phyloP scores from a whole-genome alignment of 495 filamentous ascomycete species.

The Hypoxylon fragiforme region DNA sequence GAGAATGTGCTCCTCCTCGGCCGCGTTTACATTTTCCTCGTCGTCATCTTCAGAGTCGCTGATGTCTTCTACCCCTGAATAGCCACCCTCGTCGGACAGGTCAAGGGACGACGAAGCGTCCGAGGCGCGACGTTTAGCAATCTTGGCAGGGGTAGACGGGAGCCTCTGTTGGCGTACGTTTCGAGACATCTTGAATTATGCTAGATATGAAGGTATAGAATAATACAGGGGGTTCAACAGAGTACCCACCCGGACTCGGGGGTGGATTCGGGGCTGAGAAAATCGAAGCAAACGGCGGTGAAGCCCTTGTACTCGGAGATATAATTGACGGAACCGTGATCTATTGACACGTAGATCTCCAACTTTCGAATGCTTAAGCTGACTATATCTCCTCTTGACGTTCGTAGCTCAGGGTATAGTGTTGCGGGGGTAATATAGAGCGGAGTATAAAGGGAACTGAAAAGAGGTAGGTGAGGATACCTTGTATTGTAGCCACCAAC shows the following conservation, averaged over 20 bases:
- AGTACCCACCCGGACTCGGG: slow-evolving; percentile 17
- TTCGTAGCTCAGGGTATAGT: slow-evolving; percentile 1
- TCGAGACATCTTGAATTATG: slow-evolving; percentile 49
- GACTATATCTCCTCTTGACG: slow-evolving; percentile 1
- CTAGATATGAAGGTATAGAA: slow-evolving; percentile 7
- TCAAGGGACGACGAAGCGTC: slow-evolving; percentile 50
- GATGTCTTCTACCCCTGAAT: slow-evolving; percentile 75
- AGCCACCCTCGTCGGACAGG: slow-evolving; percentile 67
- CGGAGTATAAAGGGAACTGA: slow-evolving; percentile 1
- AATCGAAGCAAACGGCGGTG: slow-evolving; percentile 47
- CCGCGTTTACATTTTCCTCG: slow-evolving; percentile 69
- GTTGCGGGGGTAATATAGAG: slow-evolving; percentile 9
- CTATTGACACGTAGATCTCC: slow-evolving; percentile 7
- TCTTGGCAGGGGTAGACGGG: slow-evolving; percentile 46
- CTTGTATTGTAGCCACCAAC: slow-evolving; percentile 37
- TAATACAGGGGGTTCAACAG: slow-evolving; percentile 23
- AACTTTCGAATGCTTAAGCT: not conserved
- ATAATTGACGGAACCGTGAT: slow-evolving; percentile 1
- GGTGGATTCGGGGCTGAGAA: slow-evolving; percentile 17
- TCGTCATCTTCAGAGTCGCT: slow-evolving; percentile 74
- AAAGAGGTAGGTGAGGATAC: slow-evolving; percentile 14
- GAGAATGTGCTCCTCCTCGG: slow-evolving; percentile 74
- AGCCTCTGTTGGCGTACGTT: slow-evolving; percentile 56
- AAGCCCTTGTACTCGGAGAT: slow-evolving; percentile 21
- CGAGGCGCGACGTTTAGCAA: slow-evolving; percentile 43